Evolutionary conservation across 1,284 basidiomycete genomes (phyloP), one percentile per base, ranked within the genome.

Genomic region (Cystobasidiaceae sp.): DNA sequence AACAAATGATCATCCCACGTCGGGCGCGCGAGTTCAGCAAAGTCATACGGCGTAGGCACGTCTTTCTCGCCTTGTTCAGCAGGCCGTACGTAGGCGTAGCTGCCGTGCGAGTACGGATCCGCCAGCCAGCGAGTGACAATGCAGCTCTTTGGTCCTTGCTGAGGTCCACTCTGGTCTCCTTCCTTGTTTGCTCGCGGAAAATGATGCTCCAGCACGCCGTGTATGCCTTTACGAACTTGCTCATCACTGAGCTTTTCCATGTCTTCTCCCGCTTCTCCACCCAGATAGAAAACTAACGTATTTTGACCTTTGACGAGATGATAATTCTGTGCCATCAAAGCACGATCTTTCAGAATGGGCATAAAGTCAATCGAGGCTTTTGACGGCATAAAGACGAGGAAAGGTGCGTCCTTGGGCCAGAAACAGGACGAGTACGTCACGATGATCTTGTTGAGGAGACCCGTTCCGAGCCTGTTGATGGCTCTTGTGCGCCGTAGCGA

Each of bases 361-460:
- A 69, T 43, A 21, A 54, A 56, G 43, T 33, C 55, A 1, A 59
- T 56, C 17, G 67, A 54, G 3, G 51, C 60, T n/a, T 66, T 32
- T 21, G 68, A 51, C 48, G 69, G 71, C 13, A 68, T 59, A 54
- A 71, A 65, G 21, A 64, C 60, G 27, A 63, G 67, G 64, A 59
- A 69, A 33, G 59, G 37, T n/a, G 11, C 11, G n/a, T 39, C 37
- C n/a, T 39, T 39, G n/a, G 67, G 66, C 77, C 77, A 78, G 76
- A 77, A 78, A 11, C 72, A 71, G 28, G 67, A 59, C 1, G 70
- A 60, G 64, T 78, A 78, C 30, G 70, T 66, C 34, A 78, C 51
- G 43, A 77, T 71, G 28, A 75, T 71, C 69, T 78, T 78, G 70
- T 78, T 78, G 43, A 78, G 69, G 15, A 77, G 70, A 39, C 77